Base-by-base conservation (phyloP, 164 flowering plant species). In the Berberis vulgaris region DNA sequence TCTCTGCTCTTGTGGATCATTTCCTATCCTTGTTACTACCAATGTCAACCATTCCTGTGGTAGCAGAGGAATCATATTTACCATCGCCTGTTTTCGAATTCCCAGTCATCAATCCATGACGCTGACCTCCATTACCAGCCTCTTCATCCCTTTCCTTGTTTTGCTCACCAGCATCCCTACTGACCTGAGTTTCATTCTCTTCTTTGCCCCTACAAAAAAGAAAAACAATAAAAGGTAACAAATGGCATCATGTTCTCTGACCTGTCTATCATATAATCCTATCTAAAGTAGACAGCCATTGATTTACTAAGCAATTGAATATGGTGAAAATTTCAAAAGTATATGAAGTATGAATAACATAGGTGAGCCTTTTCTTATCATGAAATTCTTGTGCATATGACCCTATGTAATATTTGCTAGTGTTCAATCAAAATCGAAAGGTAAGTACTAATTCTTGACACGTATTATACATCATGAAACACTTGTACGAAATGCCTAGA, bases 101-200 rank as follows among this genome's bases (percentile, higher is more conserved):
- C 67, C 74, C 72, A 38, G 58, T 60, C 2, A 50, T 50, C 8
- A 62, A 52, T 65, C 66, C 73, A 66, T 59, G 77, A 69, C 41
- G 63, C 44, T 63, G 68, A 63, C 59, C 57, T 49, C 50, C 69
- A 5, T 62, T 38, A 43, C 75, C 79, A 65, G 68, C 73, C 69
- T 84, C 88, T 69, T 79, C 86, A 49, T 83, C 89, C 62, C 71
- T 59, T 42, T 60, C 76, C 49, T 68, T 78, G 70, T 65, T 69
- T 67, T 70, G 72, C 52, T 72, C 82, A 7, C 75, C 75, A 53
- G 73, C 81, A 52, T 76, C 81, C 49, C 73, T 79, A 47, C 61
- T 26, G 26, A 26, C 26, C 26, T 26, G 26, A 26, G 26, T 26
- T 26, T 26, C 54, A 52, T 70, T 72, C 54, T 77, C 80, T 81